Base-by-base conservation (phyloP, 179 eudicot genomes). In the Silene coronaria region DNA sequence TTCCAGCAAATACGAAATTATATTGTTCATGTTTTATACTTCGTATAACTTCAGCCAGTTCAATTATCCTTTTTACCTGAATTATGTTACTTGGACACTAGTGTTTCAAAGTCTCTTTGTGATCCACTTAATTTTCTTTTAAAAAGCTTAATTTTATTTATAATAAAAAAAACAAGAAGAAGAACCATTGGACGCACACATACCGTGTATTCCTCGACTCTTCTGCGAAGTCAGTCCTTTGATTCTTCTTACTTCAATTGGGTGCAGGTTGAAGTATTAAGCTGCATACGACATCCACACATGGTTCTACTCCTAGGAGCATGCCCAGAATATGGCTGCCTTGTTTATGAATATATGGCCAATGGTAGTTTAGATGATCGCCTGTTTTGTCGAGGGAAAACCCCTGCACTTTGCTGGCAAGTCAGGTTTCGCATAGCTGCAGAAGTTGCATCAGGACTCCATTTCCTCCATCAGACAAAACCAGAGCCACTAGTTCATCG, bases 221-320 rank as follows among this genome's bases (percentile, higher is more conserved):
- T 36, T 38, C 55, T 38, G 27, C 51, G 13, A 27, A 53, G 45
- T 55, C 66, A 51, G 13, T 46, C 45, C 12, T 19, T 19, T 6
- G 70, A 64, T 26, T 27, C 11, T 62, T 34, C 21, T 75, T 78
- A 78, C 79, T 80, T 48, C 14, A 34, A 68, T 45, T 14, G 22
- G 19, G 6, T 77, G 76, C 81, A 83, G 86, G 76, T 83, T 65
- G 87, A 85, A 78, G 85, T 85, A 23, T 71, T 85, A n/a, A 85
- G 87, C 78, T 80, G 85, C 80, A 85, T 85, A 48, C 74, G 87
- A 27, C 87, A 85, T 71, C 87, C 87, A 58, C 79, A 85, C 80
- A 67, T 85, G 84, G 87, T 85, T 51, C 87, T 85, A 53, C 87
- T 85, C 42, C 84, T 85, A 28, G 87, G 87, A 64, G 87, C 87